phyloP scores from a whole-genome alignment of 1,139 yeast species.

The Sugiyamaella japonica region DNA sequence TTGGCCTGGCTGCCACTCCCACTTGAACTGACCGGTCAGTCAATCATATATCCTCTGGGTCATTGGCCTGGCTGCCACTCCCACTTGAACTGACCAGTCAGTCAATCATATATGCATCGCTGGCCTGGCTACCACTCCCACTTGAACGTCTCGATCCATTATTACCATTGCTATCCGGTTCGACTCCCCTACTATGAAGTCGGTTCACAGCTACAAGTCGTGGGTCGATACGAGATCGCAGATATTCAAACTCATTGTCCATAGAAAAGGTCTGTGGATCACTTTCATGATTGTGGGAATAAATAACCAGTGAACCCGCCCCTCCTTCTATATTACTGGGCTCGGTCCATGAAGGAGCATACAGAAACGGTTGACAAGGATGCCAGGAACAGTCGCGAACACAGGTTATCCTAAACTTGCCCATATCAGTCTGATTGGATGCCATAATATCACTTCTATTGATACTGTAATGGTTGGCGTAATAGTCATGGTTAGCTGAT shows the following conservation, averaged over 20 bases:
- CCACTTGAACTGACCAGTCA: too few species aligned
- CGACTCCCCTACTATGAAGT: slow-evolving; percentile 6
- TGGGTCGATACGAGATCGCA: slow-evolving; percentile 4
- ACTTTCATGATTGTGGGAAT: slow-evolving; percentile 19
- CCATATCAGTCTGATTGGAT: background rate
- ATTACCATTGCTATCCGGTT: background rate
- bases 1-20: too few species aligned
- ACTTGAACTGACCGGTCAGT: too few species aligned
- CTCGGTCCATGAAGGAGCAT: slow-evolving; percentile 26
- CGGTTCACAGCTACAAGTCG: slow-evolving; percentile 4
- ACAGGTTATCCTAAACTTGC: slow-evolving; percentile 15
- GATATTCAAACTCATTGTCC: slow-evolving; percentile 19
- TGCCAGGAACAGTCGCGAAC: slow-evolving; percentile 29
- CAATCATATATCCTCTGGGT: too few species aligned
- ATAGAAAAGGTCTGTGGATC: slow-evolving; percentile 6
- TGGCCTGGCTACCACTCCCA: too few species aligned
- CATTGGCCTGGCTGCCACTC: too few species aligned
- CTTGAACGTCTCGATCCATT: background rate
- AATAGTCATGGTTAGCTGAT: slow-evolving; percentile 13
- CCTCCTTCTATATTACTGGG: slow-evolving; percentile 18
- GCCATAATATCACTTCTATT: slow-evolving; percentile 12
- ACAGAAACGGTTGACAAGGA: slow-evolving; percentile 27
- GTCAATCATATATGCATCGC: background rate
- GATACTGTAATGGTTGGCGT: slow-evolving; percentile 7
- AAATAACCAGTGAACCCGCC: slow-evolving; percentile 19